These are phyloP conservation scores for Firmiana major DNA, from an alignment of 345 rosid species.

Conservation along the genomic window DNA sequence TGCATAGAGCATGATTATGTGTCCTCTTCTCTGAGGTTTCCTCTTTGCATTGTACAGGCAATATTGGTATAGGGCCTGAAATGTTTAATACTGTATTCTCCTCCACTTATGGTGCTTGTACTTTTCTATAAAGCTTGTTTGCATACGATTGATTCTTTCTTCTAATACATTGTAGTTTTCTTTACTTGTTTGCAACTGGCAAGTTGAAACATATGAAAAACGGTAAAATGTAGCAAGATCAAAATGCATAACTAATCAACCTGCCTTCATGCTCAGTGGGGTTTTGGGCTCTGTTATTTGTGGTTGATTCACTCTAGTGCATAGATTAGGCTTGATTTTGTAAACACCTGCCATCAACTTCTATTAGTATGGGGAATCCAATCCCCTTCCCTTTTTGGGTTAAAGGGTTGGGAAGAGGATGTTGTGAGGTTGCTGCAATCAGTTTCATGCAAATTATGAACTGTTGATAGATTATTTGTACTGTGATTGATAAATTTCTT, in stretches of 20 bases:
- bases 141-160: neutral
- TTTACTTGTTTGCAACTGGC: neutral
- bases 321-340: neutral
- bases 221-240: neutral
- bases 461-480: neutral
- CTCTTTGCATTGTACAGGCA: neutral
- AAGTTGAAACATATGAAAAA: neutral
- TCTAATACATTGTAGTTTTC: neutral
- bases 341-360: neutral
- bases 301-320: neutral
- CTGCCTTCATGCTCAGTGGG: neutral
- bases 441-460: neutral
- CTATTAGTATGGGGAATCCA: neutral
- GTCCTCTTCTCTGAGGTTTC: neutral
- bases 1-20: neutral
- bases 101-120: neutral
- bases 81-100: neutral
- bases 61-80: neutral
- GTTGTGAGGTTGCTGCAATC: neutral
- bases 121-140: neutral
- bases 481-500: neutral
- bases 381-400: neutral
- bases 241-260: neutral
- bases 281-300: neutral
- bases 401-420: neutral